Evolutionary conservation across 306 rosid species (phyloP).

Genomic region (Ochetophila trinervis): DNA sequence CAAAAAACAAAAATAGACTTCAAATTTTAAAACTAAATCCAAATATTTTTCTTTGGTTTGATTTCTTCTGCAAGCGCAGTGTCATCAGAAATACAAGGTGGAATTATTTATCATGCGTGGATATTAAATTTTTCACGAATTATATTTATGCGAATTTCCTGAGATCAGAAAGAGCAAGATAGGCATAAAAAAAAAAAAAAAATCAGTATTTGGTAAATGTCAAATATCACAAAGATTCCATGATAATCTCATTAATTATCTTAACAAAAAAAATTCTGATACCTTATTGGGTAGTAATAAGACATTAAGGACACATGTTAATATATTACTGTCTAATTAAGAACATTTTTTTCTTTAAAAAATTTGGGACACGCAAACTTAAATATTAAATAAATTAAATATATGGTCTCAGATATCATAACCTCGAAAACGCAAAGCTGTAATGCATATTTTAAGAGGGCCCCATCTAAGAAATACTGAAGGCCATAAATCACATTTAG

Average conservation of each 20-base stretch:
- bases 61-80: no score
- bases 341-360: neutral
- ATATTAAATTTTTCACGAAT: no score
- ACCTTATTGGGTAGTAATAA: constrained; percentile 9
- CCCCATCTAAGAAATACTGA: constrained; percentile 2
- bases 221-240: constrained; percentile 21
- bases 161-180: constrained; percentile 1
- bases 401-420: neutral
- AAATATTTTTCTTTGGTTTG: no score
- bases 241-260: constrained; percentile 3
- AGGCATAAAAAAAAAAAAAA: neutral
- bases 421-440: constrained; percentile 3
- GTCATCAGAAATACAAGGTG: no score
- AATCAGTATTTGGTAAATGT: constrained; percentile 27
- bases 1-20: no score
- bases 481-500: neutral
- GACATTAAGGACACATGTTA: constrained; percentile 6
- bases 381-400: neutral
- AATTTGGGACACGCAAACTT: neutral
- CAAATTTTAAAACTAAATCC: no score
- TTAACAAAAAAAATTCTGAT: constrained; percentile 5
- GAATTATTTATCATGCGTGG: no score
- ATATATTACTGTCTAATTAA: constrained; percentile 1
- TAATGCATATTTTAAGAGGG: constrained; percentile 13
- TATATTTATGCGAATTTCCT: neutral